Conservation (phyloP, 1,284 basidiomycete genomes). For the Trametes sp. region DNA sequence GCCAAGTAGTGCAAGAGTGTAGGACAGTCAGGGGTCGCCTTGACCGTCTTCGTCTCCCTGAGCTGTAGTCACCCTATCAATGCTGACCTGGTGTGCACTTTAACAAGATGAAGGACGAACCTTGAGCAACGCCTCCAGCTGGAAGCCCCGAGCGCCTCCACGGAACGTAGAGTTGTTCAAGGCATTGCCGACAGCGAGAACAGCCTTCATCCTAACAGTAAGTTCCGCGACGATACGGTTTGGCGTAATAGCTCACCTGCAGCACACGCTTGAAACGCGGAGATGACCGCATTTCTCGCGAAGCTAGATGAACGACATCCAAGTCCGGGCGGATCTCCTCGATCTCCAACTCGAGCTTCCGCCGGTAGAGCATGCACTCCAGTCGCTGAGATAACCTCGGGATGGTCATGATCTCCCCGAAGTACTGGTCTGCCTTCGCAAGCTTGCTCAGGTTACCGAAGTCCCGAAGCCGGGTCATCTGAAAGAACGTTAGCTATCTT, state of each 20-base stretch:
- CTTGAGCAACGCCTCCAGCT: slow-evolving; percentile 83
- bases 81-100: no score
- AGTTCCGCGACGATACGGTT: no score
- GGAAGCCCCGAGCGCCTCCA: slow-evolving; percentile 86
- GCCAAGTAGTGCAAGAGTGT: slow-evolving; percentile 90
- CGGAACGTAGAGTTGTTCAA: slow-evolving; percentile 86
- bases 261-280: slow-evolving; percentile 74
- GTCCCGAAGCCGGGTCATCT: slow-evolving; percentile 70
- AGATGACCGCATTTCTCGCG: slow-evolving; percentile 77
- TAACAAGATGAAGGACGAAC: slow-evolving; percentile 50
- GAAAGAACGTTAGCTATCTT: background rate
- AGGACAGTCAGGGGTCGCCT: slow-evolving; percentile 73
- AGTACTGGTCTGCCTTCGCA: slow-evolving; percentile 87
- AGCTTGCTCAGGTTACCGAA: slow-evolving; percentile 76
- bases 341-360: slow-evolving; percentile 82
- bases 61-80: slow-evolving; percentile 59
- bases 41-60: slow-evolving; percentile 84
- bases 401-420: slow-evolving; percentile 81
- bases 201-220: slow-evolving; percentile 50
- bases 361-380: slow-evolving; percentile 84
- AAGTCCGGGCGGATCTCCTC: slow-evolving; percentile 88
- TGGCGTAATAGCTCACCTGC: slow-evolving; percentile 52
- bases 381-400: slow-evolving; percentile 79
- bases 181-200: slow-evolving; percentile 82
- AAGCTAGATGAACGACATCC: slow-evolving; percentile 77